Evolutionary conservation across 108 stramenopile species (phyloP), one percentile per base, ranked within the genome.

Genomic region (Schizochytrium sp.): DNA sequence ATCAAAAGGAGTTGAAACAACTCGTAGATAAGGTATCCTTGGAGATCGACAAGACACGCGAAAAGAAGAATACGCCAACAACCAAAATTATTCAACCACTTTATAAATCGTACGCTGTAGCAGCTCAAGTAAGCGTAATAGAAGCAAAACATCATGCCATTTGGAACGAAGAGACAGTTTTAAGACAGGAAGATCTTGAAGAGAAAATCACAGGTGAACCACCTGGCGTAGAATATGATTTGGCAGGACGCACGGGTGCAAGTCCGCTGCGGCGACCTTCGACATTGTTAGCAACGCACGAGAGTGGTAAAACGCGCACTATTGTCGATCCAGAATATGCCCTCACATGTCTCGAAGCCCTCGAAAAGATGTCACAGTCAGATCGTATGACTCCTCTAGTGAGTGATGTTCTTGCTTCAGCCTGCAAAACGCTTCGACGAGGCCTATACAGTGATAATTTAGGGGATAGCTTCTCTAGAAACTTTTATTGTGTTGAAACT

Each of bases 131-230:
- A 38, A 38, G 64, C 64, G 64, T 69, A 7, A 8, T 69, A 1
- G 64, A 69, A 69, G 64, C 64, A 12, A 69, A 69, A 15, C 64
- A 69, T 44, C 40, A 69, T 38, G 40, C 64, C 10, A 69, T 69
- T 38, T 69, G 64, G 64, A 12, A 3, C 7, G 64, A 69, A 15
- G 64, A 69, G 8, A 69, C 64, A 7, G 12, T 15, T 1, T 44
- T 5, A 7, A 38, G 64, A 5, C 64, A 69, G 28, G 42, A 44
- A 28, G 64, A 69, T 7, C 64, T 69, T 2, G 64, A 69, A 44
- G 64, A 69, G 44, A 69, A 69, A 15, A 69, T 69, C 64, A 69
- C 64, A 0, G 64, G 64, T 5, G 64, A 69, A 38, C 64, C 64
- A 7, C 64, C 64, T 7, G 64, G 64, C 64, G 64, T 69, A 2